Percentiles rank a stretch among this genome's conserved stretches.
Evolutionary conservation across 1,284 basidiomycete species (phyloP).

Genomic region (Phellopilus nigrolimitatus): DNA sequence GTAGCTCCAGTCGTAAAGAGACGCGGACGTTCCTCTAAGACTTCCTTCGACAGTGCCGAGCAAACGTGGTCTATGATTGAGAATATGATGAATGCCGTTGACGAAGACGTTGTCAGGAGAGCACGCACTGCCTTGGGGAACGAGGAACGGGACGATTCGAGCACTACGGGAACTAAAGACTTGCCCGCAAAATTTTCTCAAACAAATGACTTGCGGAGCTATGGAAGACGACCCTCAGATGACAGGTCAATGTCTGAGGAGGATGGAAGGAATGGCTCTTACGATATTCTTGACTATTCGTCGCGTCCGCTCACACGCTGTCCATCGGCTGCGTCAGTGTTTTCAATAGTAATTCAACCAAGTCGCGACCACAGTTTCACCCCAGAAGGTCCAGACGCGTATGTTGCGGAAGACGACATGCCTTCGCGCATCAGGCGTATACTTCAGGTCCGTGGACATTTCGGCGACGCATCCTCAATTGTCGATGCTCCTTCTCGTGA

Average conservation of each 20-base stretch:
- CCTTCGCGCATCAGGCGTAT: constrained; percentile 15
- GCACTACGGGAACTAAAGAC: neutral
- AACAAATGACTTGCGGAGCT: neutral
- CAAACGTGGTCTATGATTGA: constrained; percentile 18
- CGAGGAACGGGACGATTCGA: neutral
- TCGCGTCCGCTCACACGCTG: constrained; percentile 10
- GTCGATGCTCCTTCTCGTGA: neutral
- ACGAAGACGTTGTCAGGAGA: constrained; percentile 6
- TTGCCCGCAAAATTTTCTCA: neutral
- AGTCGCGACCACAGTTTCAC: constrained; percentile 1
- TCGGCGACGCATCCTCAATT: neutral
- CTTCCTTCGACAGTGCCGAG: constrained; percentile 10
- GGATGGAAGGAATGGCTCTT: neutral
- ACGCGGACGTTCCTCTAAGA: constrained; percentile 2
- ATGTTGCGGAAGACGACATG: constrained; percentile 13
- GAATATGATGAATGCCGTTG: constrained; percentile 4
- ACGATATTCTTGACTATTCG: neutral
- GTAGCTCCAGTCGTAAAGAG: neutral
- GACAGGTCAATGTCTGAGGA: neutral
- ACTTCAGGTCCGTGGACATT: neutral
- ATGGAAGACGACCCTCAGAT: neutral
- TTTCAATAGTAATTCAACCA: constrained; percentile 18
- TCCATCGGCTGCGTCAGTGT: constrained; percentile 11
- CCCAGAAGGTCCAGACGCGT: constrained; percentile 3
- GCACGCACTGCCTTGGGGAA: neutral